Percentiles rank a stretch among this genome's conserved stretches.
These are phyloP conservation scores for Gynostemma pentaphyllum DNA, from an alignment of 306 rosid species.

Conservation along the genomic window DNA sequence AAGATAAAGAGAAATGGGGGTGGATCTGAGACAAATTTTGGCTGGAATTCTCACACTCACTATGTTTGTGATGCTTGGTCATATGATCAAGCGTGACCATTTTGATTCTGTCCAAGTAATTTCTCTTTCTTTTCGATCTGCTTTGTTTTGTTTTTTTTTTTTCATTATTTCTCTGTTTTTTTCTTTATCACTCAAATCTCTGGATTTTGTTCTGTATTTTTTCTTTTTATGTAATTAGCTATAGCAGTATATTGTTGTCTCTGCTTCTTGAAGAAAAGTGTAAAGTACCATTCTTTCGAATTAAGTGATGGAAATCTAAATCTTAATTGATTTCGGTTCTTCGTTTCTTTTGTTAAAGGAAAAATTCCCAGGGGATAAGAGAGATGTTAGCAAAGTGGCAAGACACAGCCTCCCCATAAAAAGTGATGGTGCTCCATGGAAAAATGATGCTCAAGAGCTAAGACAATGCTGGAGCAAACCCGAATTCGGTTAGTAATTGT, in stretches of 20 bases:
- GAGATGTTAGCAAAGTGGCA: slow-evolving; percentile 28
- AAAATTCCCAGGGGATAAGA: slow-evolving; percentile 60
- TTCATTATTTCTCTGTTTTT: background rate
- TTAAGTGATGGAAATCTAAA: background rate
- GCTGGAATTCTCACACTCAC: slow-evolving; percentile 79
- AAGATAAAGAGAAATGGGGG: slow-evolving; percentile 43
- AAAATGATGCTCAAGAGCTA: slow-evolving; percentile 47
- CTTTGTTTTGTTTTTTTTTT: background rate
- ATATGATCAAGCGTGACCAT: slow-evolving; percentile 97
- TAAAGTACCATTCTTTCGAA: background rate
- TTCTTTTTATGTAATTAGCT: background rate
- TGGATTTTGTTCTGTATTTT: background rate
- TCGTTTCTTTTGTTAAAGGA: slow-evolving; percentile 34
- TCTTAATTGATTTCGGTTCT: background rate
- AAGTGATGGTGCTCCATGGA: slow-evolving; percentile 46
- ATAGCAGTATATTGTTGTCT: background rate
- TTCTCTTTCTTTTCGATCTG: background rate
- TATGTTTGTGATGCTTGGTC: slow-evolving; percentile 95
- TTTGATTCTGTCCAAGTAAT: slow-evolving; percentile 75
- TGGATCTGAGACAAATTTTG: slow-evolving; percentile 94
- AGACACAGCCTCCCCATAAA: slow-evolving; percentile 29
- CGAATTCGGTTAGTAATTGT: slow-evolving; percentile 37
- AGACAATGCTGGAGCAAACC: slow-evolving; percentile 83
- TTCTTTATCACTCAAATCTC: background rate
- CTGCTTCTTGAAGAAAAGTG: background rate